Percentiles rank a stretch among this genome's conserved stretches.
These are phyloP conservation scores for Thuja plicata DNA, from an alignment of 83 land plant genomes.

Conservation along the genomic window DNA sequence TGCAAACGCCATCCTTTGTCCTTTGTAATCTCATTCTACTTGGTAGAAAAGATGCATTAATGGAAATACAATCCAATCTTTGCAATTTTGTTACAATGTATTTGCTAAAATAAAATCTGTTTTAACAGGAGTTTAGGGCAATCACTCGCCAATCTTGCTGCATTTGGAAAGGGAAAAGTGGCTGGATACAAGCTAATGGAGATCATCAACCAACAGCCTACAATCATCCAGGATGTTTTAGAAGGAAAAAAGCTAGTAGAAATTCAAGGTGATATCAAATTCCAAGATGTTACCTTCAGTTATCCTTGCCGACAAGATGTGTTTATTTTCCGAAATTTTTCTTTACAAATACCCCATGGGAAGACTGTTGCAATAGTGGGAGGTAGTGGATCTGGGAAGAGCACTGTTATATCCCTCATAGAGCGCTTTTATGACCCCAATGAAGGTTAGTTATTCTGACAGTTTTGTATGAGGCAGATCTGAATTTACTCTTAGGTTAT, in stretches of 20 bases:
- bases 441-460: conserved; percentile 39
- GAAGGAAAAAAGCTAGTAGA: conserved; percentile 56
- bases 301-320: conserved; percentile 87
- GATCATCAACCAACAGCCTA: conserved; percentile 65
- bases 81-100: background rate
- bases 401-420: conserved; percentile 79
- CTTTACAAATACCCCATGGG: conserved; percentile 71
- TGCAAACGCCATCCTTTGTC: conserved; percentile 20
- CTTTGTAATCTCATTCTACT: background rate
- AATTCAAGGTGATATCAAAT: conserved; percentile 72
- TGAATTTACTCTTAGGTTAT: background rate
- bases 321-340: conserved; percentile 62
- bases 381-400: conserved; percentile 89
- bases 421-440: conserved; percentile 87
- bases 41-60: background rate
- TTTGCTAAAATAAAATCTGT: background rate
- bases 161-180: conserved; percentile 79
- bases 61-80: conserved; percentile 9
- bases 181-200: conserved; percentile 81
- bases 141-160: conserved; percentile 71
- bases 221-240: conserved; percentile 41
- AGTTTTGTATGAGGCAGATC: background rate
- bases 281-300: conserved; percentile 74
- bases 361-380: conserved; percentile 90
- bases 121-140: conserved; percentile 78